A percentile compares a stretch with the other conserved stretches of the same genome.
These are phyloP conservation scores for Fraxinus quadrangulata DNA, from an alignment of 257 asterid species.

Conservation along the genomic window DNA sequence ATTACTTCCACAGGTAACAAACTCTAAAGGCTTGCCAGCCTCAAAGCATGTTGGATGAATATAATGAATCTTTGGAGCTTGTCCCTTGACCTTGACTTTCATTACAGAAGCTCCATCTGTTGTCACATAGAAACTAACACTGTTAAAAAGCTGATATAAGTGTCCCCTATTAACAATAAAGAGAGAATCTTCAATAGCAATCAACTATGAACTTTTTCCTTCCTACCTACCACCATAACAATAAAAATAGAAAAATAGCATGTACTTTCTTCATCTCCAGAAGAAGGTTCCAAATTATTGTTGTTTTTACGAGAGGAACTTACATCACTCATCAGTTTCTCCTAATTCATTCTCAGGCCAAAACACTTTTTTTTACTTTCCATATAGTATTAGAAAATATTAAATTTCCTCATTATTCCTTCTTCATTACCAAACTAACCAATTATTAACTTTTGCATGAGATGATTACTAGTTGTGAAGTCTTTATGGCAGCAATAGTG, in stretches of 20 bases:
- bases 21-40: slow-evolving; percentile 91
- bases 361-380: neutral
- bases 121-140: slow-evolving; percentile 29
- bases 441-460: neutral
- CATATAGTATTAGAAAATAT: neutral
- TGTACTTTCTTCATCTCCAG: neutral
- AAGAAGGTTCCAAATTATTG: neutral
- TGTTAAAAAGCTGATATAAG: slow-evolving; percentile 24
- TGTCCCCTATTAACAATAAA: neutral
- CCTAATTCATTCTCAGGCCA: neutral
- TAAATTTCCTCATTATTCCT: neutral
- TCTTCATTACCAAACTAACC: neutral
- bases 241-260: neutral
- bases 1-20: slow-evolving; percentile 81
- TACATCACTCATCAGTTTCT: neutral
- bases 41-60: slow-evolving; percentile 79
- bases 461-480: neutral
- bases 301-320: neutral
- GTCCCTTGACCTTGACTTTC: slow-evolving; percentile 61
- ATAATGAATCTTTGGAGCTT: slow-evolving; percentile 74
- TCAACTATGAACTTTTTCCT: neutral
- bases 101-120: slow-evolving; percentile 65
- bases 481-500: neutral
- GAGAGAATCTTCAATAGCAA: slow-evolving; percentile 2
- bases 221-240: neutral